Conservation (phyloP, 2,329 filamentous ascomycete genomes). For the Thielaviopsis musarum region DNA sequence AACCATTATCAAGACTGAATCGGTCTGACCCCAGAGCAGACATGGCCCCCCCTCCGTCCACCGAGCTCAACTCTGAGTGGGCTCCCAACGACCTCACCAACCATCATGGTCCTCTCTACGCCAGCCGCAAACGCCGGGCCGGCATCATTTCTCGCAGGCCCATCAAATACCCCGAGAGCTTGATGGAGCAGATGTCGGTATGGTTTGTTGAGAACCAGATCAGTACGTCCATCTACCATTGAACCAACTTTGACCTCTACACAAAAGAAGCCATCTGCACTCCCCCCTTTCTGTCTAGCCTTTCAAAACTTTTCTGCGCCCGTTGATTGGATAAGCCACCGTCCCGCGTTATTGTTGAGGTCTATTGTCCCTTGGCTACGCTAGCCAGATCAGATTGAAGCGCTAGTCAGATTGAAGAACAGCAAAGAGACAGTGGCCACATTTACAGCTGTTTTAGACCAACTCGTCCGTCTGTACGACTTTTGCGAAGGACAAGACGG, state of each 20-base stretch:
- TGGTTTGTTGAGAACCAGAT: constrained; percentile 70
- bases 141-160: constrained; percentile 12
- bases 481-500: neutral
- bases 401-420: neutral
- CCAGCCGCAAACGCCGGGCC: constrained; percentile 10
- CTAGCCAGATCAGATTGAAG: neutral
- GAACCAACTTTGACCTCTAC: neutral
- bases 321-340: neutral
- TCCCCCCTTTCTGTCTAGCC: neutral
- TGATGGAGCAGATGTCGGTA: constrained; percentile 36
- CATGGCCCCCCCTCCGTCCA: constrained; percentile 6
- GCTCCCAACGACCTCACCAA: constrained; percentile 12
- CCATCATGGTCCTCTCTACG: constrained; percentile 11
- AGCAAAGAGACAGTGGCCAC: neutral
- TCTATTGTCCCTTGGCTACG: neutral
- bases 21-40: neutral
- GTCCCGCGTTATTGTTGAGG: neutral
- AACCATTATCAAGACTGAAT: neutral
- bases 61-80: constrained; percentile 11
- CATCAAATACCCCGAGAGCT: constrained; percentile 9
- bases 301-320: neutral
- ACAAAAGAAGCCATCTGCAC: neutral
- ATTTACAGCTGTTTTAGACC: neutral
- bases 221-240: constrained; percentile 34
- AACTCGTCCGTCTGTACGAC: neutral